phyloP scores from a whole-genome alignment of 305 asterid genomes.

The Coffea humblotiana region DNA sequence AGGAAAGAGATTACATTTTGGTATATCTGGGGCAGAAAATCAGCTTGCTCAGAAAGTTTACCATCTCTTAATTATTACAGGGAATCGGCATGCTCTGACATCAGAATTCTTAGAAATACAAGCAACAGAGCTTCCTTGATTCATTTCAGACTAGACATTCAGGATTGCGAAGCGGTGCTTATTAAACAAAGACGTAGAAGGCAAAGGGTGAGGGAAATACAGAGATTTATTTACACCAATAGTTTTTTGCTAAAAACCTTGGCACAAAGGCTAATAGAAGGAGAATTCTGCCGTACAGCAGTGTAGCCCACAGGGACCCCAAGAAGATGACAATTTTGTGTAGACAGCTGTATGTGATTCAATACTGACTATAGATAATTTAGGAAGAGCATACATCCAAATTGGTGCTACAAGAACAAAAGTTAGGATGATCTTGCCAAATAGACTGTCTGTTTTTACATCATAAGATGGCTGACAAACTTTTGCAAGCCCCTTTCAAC shows the following conservation, averaged over 20 bases:
- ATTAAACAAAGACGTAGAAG: no score
- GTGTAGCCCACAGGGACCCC: not conserved
- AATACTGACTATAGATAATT: not conserved
- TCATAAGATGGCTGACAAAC: no score
- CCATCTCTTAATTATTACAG: not conserved
- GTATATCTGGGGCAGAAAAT: not conserved
- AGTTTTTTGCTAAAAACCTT: no score
- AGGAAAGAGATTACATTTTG: not conserved
- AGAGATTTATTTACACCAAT: no score
- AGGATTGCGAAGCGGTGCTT: not conserved
- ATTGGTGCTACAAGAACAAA: not conserved
- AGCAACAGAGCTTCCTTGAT: not conserved
- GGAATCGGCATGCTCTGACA: not conserved
- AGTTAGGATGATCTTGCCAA: not conserved
- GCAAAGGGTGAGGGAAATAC: no score
- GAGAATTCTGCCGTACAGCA: not conserved
- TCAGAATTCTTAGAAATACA: not conserved
- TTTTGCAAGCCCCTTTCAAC: not conserved
- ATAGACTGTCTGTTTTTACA: not conserved
- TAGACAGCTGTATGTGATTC: no score
- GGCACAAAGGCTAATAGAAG: not conserved
- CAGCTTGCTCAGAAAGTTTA: not conserved
- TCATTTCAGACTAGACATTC: not conserved
- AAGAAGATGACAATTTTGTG: not conserved
- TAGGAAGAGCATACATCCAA: not conserved